Evolutionary conservation across 306 rosid species (phyloP), one percentile per base, ranked within the genome.

Genomic region (Vicia faba): DNA sequence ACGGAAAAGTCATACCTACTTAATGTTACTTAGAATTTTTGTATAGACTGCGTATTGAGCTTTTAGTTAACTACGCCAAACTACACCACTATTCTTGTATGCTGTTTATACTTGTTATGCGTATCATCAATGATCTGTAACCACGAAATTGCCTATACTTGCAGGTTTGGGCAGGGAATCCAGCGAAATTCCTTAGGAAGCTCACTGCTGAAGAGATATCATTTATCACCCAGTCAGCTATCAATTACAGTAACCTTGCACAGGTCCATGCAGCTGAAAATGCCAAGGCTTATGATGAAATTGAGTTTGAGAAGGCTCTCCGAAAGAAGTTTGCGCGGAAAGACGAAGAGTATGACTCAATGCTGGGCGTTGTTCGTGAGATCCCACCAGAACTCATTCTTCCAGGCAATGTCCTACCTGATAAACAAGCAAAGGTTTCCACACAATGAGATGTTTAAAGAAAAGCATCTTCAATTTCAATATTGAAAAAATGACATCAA

Each of bases 161-260:
- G 69, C 81, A 92, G 98, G 86, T 89, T 46, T 92, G 98, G 98
- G 98, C 88, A 35, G 98, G 98, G 46, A 93, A 93, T 68, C 98
- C 98, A 0, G 98, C 97, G n/a, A 88, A 79, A 74, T 89, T 89
- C 84, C 81, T 93, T 64, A 89, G 98, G 72, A 88, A 89, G 80
- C 93, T 93, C 55, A 87, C 95, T 3, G 84, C 82, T 69, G 97
- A 93, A 49, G 98, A 93, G 84, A 79, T 86, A 60, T 78, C 86
- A 65, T 89, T 89, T 78, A 84, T 89, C 63, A 83, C 91, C 64
- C 90, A 89, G 75, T 88, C 96, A 1, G 96, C 97, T 76, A 29
- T 57, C 70, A 88, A 89, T 54, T 93, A 93, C 64, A 55, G 87
- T 68, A 89, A 83, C 86, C 83, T 89, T 75, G 96, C 98, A 70